Base-by-base conservation (phyloP, 768 basidiomycete species). In the Cantharellus cinnabarinus region DNA sequence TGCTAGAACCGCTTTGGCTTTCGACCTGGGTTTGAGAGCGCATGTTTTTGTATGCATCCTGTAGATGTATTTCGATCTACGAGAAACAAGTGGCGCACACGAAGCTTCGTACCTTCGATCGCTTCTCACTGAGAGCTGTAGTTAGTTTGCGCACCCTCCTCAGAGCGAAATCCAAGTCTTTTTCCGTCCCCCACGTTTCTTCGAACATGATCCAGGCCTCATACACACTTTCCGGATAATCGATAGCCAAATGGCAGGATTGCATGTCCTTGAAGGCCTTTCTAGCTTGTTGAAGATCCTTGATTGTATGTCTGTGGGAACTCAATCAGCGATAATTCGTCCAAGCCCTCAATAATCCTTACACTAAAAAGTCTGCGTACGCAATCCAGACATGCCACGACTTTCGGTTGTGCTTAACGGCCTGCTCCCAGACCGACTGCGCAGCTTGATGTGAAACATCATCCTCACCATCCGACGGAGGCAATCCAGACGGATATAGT, bases 171-270 rank as follows among this genome's bases (percentile, higher is more conserved):
- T 87, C 80, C 38, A 88, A 72, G 42, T 81, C 78, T 38, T 77
- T 73, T 10, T 88, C 73, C 34, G 79, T 76, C 0, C 94, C 94
- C 65, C 90, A 76, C 2, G 85, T 71, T 63, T 88, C 79, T 67
- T 97, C 94, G 65, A 97, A 95, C n/a, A 76, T 71, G 15, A 82
- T 66, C 86, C 89, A 94, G 0, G 86, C 83, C 59, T 91, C 88
- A 82, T 88, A 94, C 4, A 98, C 72, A 5, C 83, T 85, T 69
- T 99, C 94, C 0, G 95, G 91, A 84, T 91, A 98, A 69, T 99
- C 94, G 42, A 98, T 65, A 56, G 82, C 79, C 67, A 84, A 85
- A 50, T 74, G 72, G 38, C 80, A 50, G 10, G 40, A 53, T 4
- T 50, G 77, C 3, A 85, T 73, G 61, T 82, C 79, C 48, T 72